phyloP scores from a whole-genome alignment of 371 early-diverging fungal genomes.

The Actinomucor elegans region DNA sequence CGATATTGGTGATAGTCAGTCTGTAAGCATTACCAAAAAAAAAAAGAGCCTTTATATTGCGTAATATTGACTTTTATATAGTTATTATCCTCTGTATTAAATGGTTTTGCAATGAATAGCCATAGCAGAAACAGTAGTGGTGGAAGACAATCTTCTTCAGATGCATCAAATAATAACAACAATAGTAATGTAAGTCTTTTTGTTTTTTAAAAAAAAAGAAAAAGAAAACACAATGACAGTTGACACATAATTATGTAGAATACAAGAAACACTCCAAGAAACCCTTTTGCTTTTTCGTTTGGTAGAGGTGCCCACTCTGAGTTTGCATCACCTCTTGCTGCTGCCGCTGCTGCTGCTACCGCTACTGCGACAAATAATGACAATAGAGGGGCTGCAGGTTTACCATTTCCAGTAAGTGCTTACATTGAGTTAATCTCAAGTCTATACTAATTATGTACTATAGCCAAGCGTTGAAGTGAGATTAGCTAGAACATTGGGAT shows the following conservation, averaged over 20 bases:
- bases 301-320: conserved; percentile 10
- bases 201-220: too few species aligned
- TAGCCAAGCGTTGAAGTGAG: conserved; percentile 49
- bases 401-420: conserved; percentile 38
- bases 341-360: conserved; percentile 4
- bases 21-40: conserved; percentile 35
- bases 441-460: neutral
- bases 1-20: conserved; percentile 33
- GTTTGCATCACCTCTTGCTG: conserved; percentile 6
- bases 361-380: neutral
- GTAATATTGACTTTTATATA: too few species aligned
- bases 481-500: conserved; percentile 41
- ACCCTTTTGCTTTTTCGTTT: conserved; percentile 17
- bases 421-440: neutral
- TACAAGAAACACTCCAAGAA: neutral
- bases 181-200: too few species aligned
- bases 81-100: conserved; percentile 28
- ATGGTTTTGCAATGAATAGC: conserved; percentile 22
- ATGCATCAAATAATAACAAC: too few species aligned
- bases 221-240: too few species aligned
- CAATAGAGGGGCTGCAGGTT: conserved; percentile 15
- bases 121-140: too few species aligned
- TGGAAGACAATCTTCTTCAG: too few species aligned
- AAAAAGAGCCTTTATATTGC: too few species aligned
- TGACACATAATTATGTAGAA: too few species aligned